Conservation (phyloP, 2,329 filamentous ascomycete genomes). For the Aspergillus amoenus region DNA sequence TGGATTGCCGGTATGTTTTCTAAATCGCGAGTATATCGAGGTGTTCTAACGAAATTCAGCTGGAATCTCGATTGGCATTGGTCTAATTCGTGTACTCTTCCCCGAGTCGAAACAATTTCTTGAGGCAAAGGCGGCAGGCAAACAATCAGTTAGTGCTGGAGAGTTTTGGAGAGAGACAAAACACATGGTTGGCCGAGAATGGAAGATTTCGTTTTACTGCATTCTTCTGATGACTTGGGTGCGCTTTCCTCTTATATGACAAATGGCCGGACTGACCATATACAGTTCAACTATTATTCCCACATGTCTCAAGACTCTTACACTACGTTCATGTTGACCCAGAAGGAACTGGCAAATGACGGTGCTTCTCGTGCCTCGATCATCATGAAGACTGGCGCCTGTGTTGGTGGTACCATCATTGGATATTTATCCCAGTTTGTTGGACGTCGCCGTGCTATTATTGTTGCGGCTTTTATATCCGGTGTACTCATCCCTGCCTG, state of each 20-base stretch:
- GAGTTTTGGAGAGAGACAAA: constrained; percentile 70
- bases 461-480: constrained; percentile 65
- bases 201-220: constrained; percentile 76
- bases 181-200: constrained; percentile 67
- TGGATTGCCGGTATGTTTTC: constrained; percentile 59
- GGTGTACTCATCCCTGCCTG: constrained; percentile 70
- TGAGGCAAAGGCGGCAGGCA: constrained; percentile 63
- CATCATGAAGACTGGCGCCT: constrained; percentile 75
- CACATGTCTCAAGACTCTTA: constrained; percentile 81
- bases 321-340: constrained; percentile 73
- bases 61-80: constrained; percentile 52
- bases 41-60: constrained; percentile 18
- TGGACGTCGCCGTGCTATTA: constrained; percentile 59
- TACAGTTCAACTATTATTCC: constrained; percentile 66
- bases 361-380: constrained; percentile 73
- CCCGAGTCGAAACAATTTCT: constrained; percentile 75
- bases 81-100: constrained; percentile 65
- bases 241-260: neutral
- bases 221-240: constrained; percentile 72
- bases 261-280: neutral
- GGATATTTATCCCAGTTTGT: constrained; percentile 75
- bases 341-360: constrained; percentile 67
- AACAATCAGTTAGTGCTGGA: constrained; percentile 44
- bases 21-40: too few relatives aligned
- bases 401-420: constrained; percentile 52